Evolutionary conservation across 345 rosid species (phyloP).

Genomic region (Aethionema arabicum): DNA sequence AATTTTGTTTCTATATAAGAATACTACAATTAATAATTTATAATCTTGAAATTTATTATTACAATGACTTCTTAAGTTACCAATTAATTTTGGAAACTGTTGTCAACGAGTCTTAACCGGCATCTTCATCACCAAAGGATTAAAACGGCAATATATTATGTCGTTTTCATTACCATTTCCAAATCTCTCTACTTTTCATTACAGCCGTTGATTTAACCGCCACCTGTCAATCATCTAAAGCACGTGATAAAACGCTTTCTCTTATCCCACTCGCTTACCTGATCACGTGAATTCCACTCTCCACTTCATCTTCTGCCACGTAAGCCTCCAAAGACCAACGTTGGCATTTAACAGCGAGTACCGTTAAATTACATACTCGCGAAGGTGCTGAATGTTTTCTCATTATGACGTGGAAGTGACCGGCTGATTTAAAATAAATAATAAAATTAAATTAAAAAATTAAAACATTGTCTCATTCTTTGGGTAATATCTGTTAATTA

Average conservation of each 20-base stretch:
- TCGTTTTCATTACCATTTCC: background rate
- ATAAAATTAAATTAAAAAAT: background rate
- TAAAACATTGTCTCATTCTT: conserved; percentile 21
- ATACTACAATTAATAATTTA: no score
- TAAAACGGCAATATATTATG: conserved; percentile 11
- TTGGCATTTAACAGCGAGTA: conserved; percentile 14
- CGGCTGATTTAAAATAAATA: background rate
- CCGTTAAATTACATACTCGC: background rate
- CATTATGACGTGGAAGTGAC: conserved; percentile 23
- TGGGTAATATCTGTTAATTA: conserved; percentile 1
- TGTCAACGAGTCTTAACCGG: no score
- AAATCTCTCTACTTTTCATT: conserved; percentile 15
- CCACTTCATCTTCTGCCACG: conserved; percentile 2
- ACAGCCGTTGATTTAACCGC: conserved; percentile 16
- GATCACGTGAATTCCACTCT: background rate
- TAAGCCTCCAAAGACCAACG: background rate
- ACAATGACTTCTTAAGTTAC: no score
- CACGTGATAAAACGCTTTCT: conserved; percentile 15
- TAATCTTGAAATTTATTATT: no score
- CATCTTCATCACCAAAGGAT: background rate
- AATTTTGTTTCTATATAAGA: no score
- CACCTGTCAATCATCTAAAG: conserved; percentile 28
- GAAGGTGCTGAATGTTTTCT: background rate
- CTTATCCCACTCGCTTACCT: background rate
- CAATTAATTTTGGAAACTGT: no score